phyloP scores from a whole-genome alignment of 1,284 basidiomycete genomes.

The Cutaneotrichosporon cutaneum region DNA sequence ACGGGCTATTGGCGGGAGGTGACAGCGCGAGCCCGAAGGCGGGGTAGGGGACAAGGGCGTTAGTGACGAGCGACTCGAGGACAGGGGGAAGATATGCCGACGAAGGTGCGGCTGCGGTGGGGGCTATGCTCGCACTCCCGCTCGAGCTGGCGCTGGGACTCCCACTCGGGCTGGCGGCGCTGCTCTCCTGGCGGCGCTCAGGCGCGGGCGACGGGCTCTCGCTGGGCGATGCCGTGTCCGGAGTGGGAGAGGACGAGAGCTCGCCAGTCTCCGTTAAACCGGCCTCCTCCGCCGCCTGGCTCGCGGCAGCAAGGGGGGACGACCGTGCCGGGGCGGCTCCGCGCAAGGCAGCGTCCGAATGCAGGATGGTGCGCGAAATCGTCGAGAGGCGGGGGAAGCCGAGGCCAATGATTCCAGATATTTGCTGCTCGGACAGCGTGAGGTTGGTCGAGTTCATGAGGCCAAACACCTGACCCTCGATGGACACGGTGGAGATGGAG shows the following conservation, averaged over 20 bases:
- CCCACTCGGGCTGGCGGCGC: not conserved
- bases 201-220: not conserved
- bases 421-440: conserved; percentile 44
- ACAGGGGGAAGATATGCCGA: conserved; percentile 39
- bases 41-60: conserved; percentile 35
- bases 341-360: not conserved
- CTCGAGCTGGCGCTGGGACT: not conserved
- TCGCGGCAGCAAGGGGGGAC: not conserved
- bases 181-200: not conserved
- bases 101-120: conserved; percentile 8
- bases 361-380: conserved; percentile 23
- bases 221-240: not conserved
- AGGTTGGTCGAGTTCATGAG: conserved; percentile 51
- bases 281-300: not conserved
- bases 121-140: not conserved
- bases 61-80: conserved; percentile 38
- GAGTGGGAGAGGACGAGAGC: conserved; percentile 15
- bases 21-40: conserved; percentile 41
- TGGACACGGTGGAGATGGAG: conserved; percentile 23
- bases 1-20: conserved; percentile 23
- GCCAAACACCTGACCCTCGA: conserved; percentile 37
- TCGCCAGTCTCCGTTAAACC: conserved; percentile 2
- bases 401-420: conserved; percentile 52
- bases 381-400: conserved; percentile 51
- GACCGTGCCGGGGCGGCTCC: not conserved